A percentile compares a stretch with the other conserved stretches of the same genome.
These are phyloP conservation scores for Botryotinia narcissicola DNA, from an alignment of 2,329 filamentous ascomycete species.

Conservation along the genomic window DNA sequence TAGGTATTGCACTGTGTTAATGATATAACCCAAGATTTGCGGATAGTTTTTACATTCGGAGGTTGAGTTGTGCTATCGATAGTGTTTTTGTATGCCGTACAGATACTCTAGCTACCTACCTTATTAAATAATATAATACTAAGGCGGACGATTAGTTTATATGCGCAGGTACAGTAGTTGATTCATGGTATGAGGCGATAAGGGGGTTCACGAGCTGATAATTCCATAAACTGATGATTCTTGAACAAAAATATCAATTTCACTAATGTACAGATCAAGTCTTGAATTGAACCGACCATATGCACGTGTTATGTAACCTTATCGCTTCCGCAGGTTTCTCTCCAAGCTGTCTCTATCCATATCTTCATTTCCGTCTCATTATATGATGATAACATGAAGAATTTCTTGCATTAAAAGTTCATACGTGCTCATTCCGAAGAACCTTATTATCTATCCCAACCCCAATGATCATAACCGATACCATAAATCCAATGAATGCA, in stretches of 20 bases:
- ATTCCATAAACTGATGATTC: neutral
- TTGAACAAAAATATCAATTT: neutral
- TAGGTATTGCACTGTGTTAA: neutral
- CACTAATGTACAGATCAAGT: neutral
- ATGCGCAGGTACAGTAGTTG: neutral
- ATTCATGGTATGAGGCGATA: neutral
- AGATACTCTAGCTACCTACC: neutral
- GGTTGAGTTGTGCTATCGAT: neutral
- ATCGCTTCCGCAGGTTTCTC: neutral
- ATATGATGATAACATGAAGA: neutral
- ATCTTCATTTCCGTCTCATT: neutral
- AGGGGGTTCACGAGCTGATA: neutral
- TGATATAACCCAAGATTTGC: neutral
- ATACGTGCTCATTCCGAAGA: neutral
- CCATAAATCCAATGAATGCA: neutral
- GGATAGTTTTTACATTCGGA: neutral
- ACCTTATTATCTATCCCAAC: neutral
- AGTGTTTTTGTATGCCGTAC: neutral
- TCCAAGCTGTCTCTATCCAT: neutral
- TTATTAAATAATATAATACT: neutral
- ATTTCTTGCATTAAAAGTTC: neutral
- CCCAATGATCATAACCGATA: neutral
- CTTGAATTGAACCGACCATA: neutral
- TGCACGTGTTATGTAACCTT: neutral
- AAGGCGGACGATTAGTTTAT: neutral